Base-by-base conservation (phyloP, 129 eudicot genomes). In the Ambrosia artemisiifolia region DNA sequence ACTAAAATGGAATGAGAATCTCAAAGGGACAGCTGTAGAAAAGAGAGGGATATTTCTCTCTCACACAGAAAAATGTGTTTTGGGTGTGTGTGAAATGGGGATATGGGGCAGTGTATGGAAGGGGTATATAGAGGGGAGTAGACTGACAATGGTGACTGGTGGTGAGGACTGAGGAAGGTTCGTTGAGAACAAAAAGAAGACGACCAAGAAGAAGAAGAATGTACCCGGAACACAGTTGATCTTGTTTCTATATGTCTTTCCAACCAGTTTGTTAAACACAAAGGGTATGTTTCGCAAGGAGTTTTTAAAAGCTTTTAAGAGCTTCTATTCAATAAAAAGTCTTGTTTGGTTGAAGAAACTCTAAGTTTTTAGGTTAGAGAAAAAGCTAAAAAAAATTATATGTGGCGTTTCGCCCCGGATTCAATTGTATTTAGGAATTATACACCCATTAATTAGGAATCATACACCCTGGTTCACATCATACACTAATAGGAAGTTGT, bases 1-100 rank as follows among this genome's bases (percentile, higher is more conserved):
- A 77, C 55, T 19, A 32, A 61, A 69, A 60, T 32, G 62, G 55
- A 70, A 77, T 70, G 81, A 77, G 81, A 78, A 78, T 78, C 82
- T 70, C 77, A 67, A 78, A 66, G 63, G 42, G 49, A 34, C 64
- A 71, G 61, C 77, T 78, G 67, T 63, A 48, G 51, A 19, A 34
- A 57, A n/a, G 67, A 62, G 36, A 43, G 70, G 34, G 10, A 1
- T 51, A 32, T 63, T 66, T 63, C 77, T 69, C 72, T 14, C 77
- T 63, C 77, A 53, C 72, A 70, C 36, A 71, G 28, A 11, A 57
- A 57, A 19, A 62, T 51, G 63, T 69, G 34, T 69, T 53, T 59
- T 43, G n/a, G n/a, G 76, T 43, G 81, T 70, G 71, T 24, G 55
- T 18, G 60, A 68, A 51, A 53, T 44, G 16, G 67, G 40, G 77